phyloP scores from a whole-genome alignment of 148 eudicot species.

The Suaeda aralocaspica region DNA sequence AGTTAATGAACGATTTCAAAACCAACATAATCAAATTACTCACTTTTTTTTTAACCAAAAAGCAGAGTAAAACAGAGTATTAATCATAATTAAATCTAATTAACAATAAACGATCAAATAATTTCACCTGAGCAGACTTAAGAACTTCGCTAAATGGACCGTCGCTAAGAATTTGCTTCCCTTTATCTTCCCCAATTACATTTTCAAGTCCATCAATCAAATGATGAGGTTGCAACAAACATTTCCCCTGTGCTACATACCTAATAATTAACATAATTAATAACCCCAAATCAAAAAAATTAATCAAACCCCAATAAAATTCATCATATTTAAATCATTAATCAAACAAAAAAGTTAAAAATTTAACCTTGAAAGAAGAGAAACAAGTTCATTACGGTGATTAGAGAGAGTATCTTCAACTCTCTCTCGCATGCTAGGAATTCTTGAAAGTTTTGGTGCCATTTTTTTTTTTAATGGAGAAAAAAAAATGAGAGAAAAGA shows the following conservation, averaged over 20 bases:
- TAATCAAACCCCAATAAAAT: neutral
- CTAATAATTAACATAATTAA: constrained; percentile 27
- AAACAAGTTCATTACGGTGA: constrained; percentile 80
- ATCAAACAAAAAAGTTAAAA: neutral
- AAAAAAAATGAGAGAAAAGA: neutral
- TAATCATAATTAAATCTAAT: neutral
- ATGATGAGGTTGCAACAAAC: constrained; percentile 82
- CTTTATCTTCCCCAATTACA: constrained; percentile 46
- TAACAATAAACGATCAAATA: neutral
- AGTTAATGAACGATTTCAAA: neutral
- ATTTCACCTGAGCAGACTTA: constrained; percentile 76
- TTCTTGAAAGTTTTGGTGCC: constrained; percentile 41
- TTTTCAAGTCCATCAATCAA: constrained; percentile 76
- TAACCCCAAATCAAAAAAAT: neutral
- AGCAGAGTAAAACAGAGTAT: neutral
- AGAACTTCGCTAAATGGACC: constrained; percentile 77
- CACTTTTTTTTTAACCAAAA: neutral
- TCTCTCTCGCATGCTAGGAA: constrained; percentile 68
- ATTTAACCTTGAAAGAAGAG: constrained; percentile 83
- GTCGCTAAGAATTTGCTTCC: constrained; percentile 42
- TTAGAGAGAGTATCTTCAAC: constrained; percentile 82
- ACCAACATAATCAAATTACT: neutral
- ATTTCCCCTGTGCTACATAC: constrained; percentile 86
- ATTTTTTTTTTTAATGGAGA: constrained; percentile 15
- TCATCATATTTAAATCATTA: neutral